Base-by-base conservation (phyloP, 2,329 filamentous ascomycete species). In the Trichoderma hamatum region DNA sequence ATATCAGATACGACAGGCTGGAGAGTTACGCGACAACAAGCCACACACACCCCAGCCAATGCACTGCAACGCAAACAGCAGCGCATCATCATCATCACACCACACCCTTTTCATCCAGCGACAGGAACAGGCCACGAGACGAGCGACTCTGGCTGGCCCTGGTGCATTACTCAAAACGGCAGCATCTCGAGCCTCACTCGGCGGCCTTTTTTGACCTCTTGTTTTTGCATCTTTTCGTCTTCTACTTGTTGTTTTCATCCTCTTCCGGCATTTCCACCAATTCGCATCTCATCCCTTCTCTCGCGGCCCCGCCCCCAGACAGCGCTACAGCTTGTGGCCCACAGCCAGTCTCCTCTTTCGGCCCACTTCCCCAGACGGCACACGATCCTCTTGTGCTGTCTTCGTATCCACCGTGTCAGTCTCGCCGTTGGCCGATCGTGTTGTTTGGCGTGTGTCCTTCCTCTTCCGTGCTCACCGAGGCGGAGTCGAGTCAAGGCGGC, bases 281-380 rank as follows among this genome's bases (percentile, higher is more conserved):
- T 43, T 43, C 39, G 6, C 39, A 43, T 43, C 36, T 1, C 39
- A 43, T 43, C 39, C 19, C 39, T 14, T 26, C 43, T 24, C 10
- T 16, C n/a, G 21, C 30, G 26, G 69, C 52, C 65, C 69, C 66
- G 65, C 69, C 69, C 69, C 69, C 68, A 70, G 68, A 70, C 55
- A 39, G 65, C 52, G 60, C 69, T 65, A 69, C 39, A 11, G 13
- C 28, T 24, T 26, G n/a, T 59, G 54, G 63, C 63, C 61, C 61
- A 64, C 61, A 28, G 26, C 39, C 34, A 24, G 46, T 49, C 46
- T 24, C 46, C 46, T 21, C 46, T n/a, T 21, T n/a, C 14, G 68
- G 56, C 68, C 69, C 69, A 70, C 69, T 70, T 70, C 69, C 69
- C 69, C 69, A 70, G 69, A 70, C 69, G 69, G 69, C 58, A 70